A percentile compares a stretch with the other conserved stretches of the same genome.
Evolutionary conservation across 306 rosid genomes (phyloP).

Genomic region (Calophaca sinica): DNA sequence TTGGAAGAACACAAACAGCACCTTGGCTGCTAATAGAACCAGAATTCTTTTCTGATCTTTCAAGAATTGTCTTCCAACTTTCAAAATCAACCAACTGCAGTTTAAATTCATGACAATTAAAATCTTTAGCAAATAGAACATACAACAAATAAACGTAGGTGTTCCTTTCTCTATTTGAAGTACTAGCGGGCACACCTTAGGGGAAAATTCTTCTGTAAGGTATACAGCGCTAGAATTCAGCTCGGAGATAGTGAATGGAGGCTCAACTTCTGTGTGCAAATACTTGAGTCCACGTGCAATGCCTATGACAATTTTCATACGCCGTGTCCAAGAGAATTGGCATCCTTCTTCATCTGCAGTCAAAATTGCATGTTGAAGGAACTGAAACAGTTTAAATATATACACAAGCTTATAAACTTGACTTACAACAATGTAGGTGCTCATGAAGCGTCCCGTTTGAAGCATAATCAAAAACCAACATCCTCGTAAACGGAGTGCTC

Average conservation of each 20-base stretch:
- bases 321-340: constrained; percentile 88
- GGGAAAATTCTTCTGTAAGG: constrained; percentile 95
- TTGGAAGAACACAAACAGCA: constrained; percentile 80
- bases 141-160: not conserved
- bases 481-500: constrained; percentile 89
- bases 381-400: constrained; percentile 15
- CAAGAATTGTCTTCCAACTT: constrained; percentile 95
- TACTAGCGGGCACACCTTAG: constrained; percentile 65
- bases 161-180: constrained; percentile 25
- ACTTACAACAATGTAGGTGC: constrained; percentile 89
- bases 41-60: constrained; percentile 85
- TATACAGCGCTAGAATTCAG: constrained; percentile 90
- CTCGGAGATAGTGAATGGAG: constrained; percentile 94
- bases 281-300: constrained; percentile 90
- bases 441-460: constrained; percentile 93
- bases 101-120: constrained; percentile 26
- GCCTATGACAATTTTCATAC: constrained; percentile 86
- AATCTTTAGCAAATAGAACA: constrained; percentile 38
- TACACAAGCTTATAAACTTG: constrained; percentile 33
- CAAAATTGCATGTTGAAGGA: constrained; percentile 45
- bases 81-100: constrained; percentile 96
- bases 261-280: constrained; percentile 87
- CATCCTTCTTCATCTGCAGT: constrained; percentile 86
- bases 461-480: constrained; percentile 94
- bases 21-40: constrained; percentile 82